Base-by-base conservation (phyloP, 2,329 filamentous ascomycete species). In the Metarhizium brunneum region DNA sequence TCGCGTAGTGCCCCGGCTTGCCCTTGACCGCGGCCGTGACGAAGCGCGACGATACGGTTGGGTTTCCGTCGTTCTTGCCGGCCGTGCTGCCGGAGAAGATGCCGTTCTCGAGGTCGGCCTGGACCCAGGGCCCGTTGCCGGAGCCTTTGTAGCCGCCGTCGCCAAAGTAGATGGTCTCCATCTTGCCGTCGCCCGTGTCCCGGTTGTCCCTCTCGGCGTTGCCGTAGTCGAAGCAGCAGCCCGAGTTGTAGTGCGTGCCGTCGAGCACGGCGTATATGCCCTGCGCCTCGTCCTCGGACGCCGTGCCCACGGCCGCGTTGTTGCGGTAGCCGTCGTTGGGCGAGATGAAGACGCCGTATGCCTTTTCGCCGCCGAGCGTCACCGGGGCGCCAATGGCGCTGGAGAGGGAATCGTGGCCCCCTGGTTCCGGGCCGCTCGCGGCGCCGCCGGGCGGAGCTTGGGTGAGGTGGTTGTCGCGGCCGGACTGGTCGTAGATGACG, bases 121-220 rank as follows among this genome's bases (percentile, higher is more conserved):
- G 86, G 61, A 87, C 65, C 84, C 84, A 87, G 0, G 84, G 84
- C 0, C 84, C 83, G 47, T 61, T 75, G 48, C 83, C 83, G 4
- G 78, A 55, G 8, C 84, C 84, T 7, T 66, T 68, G 18, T 83
- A 83, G 79, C 81, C 85, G 60, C 57, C 57, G 0, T 72, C 69
- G 1, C 84, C 84, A 61, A 76, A 86, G 74, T 86, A 87, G 56
- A 87, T 81, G 54, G 84, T 81, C 64, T 87, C 84, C 84, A 87
- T 87, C 62, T 86, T 83, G 16, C 81, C 84, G 54, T 79, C 77
- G 2, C 84, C 84, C 0, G 81, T 79, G 57, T 83, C 80, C 2
- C 2, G 58, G 56, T 64, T 77, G 65, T 61, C 81, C 2, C 71
- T 74, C 69, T 83, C 80, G 49, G 78, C 79, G 50, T 82, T 82